Evolutionary conservation across 345 rosid species (phyloP), one percentile per base, ranked within the genome.

Genomic region (Bruguiera gymnorhiza): DNA sequence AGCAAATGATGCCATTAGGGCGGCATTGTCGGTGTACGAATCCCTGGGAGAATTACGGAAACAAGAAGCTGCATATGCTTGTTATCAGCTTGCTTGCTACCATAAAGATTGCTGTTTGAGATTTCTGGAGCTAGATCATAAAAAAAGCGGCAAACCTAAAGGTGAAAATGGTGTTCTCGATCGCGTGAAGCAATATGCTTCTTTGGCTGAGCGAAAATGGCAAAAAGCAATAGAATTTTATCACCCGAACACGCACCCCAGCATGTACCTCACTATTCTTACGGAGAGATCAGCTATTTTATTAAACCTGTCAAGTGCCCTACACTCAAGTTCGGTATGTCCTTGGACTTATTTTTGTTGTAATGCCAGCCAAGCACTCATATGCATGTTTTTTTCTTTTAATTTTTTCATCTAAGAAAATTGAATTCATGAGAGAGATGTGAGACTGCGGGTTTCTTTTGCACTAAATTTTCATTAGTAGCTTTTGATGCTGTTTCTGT

Each of bases 1-100:
- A 23, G 97, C 97, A 32, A 94, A 89, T 78, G 97, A 89, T 71
- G 97, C 97, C 67, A 83, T 94, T 52, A 78, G 96, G 76, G 97
- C 85, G 78, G 98, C 98, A n/a, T 76, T 94, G 68, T 77, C 89
- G 60, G 11, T 88, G 63, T 94, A 91, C 67, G 97, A 91, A 87
- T 89, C 84, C 20, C 79, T 91, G 32, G 96, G 95, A 71, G 89
- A 88, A 68, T 70, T 82, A 67, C 88, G 96, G 13, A 87, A 81
- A 83, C 98, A 94, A 70, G 97, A 94, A 73, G 89, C 91, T 29
- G 97, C 98, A 30, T 94, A 78, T 65, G 86, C 98, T 19, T 82
- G 83, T 76, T 93, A 83, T 84, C 93, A 94, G 80, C 86, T 94
- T 74, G 98, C 95, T 60, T 78, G 87, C 80, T 87, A 89, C 83